Evolutionary conservation across 1,284 basidiomycete species (phyloP).

Genomic region (Sutorius eximius): DNA sequence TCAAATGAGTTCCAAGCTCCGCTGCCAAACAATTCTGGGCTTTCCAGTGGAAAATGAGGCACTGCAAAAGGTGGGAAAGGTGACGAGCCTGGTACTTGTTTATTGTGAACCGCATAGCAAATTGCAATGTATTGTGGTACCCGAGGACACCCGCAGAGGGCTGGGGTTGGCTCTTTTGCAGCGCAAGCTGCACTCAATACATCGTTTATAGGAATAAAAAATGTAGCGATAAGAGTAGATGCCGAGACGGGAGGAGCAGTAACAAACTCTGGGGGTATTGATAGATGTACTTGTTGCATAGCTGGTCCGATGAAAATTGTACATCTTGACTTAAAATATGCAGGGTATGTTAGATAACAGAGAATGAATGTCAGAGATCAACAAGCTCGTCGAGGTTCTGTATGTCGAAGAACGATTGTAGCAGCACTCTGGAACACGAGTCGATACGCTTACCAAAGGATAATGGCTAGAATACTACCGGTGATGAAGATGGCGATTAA

Average conservation of each 20-base stretch:
- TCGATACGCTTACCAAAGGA: conserved; percentile 18
- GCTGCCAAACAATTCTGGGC: no score
- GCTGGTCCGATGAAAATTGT: neutral
- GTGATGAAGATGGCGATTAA: neutral
- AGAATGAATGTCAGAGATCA: conserved; percentile 14
- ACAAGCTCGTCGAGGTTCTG: conserved; percentile 24
- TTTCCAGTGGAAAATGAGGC: neutral
- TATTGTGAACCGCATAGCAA: neutral
- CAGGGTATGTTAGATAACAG: neutral
- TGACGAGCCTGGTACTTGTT: neutral
- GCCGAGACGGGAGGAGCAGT: neutral
- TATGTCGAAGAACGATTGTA: neutral
- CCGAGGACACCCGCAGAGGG: no score
- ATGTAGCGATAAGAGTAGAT: neutral
- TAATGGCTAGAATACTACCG: conserved; percentile 27
- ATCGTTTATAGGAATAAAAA: neutral
- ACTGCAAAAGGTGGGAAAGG: neutral
- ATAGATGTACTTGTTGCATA: neutral
- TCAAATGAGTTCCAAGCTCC: neutral
- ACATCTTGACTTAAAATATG: neutral
- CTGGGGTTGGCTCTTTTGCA: no score
- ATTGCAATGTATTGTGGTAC: neutral
- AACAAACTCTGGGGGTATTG: neutral
- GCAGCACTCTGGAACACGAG: neutral
- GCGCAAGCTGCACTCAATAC: neutral